A percentile compares a stretch with the other conserved stretches of the same genome.
Conservation (phyloP, 371 early-diverging fungal genomes). For the Mortierella sp. region DNA sequence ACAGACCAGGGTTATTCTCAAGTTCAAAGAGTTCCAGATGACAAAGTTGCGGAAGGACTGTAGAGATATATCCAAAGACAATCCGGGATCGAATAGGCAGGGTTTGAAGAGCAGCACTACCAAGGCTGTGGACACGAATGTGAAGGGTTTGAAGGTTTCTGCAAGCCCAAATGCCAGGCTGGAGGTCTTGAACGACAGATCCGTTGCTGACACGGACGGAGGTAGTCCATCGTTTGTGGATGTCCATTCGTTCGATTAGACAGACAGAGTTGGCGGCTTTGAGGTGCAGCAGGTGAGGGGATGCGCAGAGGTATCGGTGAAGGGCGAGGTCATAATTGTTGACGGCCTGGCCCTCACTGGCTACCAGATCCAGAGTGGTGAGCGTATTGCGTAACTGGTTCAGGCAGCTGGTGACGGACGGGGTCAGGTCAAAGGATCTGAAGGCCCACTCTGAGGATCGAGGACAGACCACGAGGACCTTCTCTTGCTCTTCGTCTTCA, state of each 20-base stretch:
- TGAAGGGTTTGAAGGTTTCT: not conserved
- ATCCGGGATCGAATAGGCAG: not conserved
- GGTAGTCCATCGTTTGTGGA: not conserved
- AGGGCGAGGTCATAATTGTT: not conserved
- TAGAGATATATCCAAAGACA: not conserved
- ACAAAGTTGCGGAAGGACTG: not conserved
- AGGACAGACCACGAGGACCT: not conserved
- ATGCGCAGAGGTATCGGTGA: not conserved
- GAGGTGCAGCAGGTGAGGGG: conserved; percentile 6
- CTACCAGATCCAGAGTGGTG: not conserved
- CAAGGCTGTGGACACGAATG: not conserved
- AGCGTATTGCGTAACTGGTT: not conserved
- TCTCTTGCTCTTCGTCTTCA: not conserved
- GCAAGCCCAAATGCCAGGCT: not conserved
- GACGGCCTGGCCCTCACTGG: not conserved
- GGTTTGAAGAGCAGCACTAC: not conserved
- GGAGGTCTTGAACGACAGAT: not conserved
- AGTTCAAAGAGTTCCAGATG: not conserved
- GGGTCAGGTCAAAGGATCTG: not conserved
- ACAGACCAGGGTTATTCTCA: not conserved
- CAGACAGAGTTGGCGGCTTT: not conserved
- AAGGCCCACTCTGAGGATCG: not conserved
- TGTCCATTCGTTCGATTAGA: not conserved
- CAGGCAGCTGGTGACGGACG: not conserved
- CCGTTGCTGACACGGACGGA: not conserved